These are phyloP conservation scores for Stygiomarasmius scandens DNA, from an alignment of 1,284 basidiomycete species.

Conservation along the genomic window DNA sequence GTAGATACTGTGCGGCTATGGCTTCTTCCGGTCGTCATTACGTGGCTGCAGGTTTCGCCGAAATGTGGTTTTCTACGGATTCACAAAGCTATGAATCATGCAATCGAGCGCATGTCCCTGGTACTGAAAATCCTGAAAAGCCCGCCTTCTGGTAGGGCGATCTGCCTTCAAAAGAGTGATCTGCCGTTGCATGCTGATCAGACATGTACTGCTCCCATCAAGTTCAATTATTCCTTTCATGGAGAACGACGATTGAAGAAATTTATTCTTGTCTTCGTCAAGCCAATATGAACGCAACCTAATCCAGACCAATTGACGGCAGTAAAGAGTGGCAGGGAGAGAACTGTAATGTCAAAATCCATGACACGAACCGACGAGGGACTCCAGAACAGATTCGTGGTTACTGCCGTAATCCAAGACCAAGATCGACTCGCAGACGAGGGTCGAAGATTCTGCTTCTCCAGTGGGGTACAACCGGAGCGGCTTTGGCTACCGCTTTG, in stretches of 20 bases:
- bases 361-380: constrained; percentile 25
- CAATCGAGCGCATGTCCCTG: constrained; percentile 21
- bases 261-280: constrained; percentile 23
- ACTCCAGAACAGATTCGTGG: constrained; percentile 15
- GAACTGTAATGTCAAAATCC: neutral
- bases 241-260: constrained; percentile 26
- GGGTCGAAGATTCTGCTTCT: constrained; percentile 31
- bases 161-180: constrained; percentile 2
- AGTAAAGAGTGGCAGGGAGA: constrained; percentile 10
- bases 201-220: constrained; percentile 26
- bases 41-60: constrained; percentile 36
- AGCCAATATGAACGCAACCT: neutral
- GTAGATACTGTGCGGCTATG: constrained; percentile 36
- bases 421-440: constrained; percentile 37
- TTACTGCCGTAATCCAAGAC: constrained; percentile 36
- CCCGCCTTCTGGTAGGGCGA: constrained; percentile 13
- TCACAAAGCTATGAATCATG: constrained; percentile 22
- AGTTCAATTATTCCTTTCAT: constrained; percentile 33
- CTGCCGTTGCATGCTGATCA: constrained; percentile 16
- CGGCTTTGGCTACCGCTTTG: constrained; percentile 35
- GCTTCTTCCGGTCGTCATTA: constrained; percentile 36
- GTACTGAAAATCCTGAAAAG: constrained; percentile 1
- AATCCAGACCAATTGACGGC: constrained; percentile 16
- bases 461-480: constrained; percentile 43
- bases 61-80: constrained; percentile 32